Conservation (phyloP, 2,329 filamentous ascomycete genomes). For the Cephalotrichum gorgonifer region DNA sequence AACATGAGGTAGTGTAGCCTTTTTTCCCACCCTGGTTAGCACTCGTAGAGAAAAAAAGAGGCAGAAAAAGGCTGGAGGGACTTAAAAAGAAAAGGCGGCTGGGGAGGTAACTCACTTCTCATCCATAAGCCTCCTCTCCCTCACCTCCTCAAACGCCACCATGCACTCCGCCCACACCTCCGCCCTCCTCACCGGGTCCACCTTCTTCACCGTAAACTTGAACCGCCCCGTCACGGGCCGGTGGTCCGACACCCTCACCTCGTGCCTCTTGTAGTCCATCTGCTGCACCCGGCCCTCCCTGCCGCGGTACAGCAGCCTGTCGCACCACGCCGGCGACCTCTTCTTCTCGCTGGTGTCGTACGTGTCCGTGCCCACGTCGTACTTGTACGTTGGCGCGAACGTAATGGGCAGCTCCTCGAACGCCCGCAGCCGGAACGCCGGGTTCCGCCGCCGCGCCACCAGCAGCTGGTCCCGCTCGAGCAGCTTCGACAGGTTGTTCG, state of each 20-base stretch:
- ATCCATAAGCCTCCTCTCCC: conserved; percentile 31
- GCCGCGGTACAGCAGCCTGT: conserved; percentile 80
- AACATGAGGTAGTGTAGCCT: conserved; percentile 41
- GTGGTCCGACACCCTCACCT: conserved; percentile 86
- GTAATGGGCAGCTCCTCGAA: conserved; percentile 87
- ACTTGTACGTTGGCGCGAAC: conserved; percentile 96
- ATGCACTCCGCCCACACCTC: conserved; percentile 63
- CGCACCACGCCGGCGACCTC: conserved; percentile 91
- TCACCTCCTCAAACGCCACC: conserved; percentile 62
- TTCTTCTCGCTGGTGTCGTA: conserved; percentile 96
- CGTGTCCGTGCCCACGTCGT: conserved; percentile 87
- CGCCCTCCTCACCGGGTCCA: conserved; percentile 57
- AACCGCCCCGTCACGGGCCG: conserved; percentile 83
- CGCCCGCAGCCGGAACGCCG: conserved; percentile 75
- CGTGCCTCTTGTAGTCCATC: conserved; percentile 78
- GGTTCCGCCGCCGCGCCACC: conserved; percentile 79
- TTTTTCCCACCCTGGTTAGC: conserved; percentile 1
- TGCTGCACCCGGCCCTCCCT: conserved; percentile 68
- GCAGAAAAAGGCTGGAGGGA: background rate
- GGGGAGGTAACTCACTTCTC: background rate
- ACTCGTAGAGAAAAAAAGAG: background rate
- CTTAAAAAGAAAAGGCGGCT: background rate
- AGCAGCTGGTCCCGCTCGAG: conserved; percentile 90
- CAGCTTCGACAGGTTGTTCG: conserved; percentile 72
- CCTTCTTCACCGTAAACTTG: conserved; percentile 72